Base-by-base conservation (phyloP, 306 rosid genomes). In the Arachis hypogaea region DNA sequence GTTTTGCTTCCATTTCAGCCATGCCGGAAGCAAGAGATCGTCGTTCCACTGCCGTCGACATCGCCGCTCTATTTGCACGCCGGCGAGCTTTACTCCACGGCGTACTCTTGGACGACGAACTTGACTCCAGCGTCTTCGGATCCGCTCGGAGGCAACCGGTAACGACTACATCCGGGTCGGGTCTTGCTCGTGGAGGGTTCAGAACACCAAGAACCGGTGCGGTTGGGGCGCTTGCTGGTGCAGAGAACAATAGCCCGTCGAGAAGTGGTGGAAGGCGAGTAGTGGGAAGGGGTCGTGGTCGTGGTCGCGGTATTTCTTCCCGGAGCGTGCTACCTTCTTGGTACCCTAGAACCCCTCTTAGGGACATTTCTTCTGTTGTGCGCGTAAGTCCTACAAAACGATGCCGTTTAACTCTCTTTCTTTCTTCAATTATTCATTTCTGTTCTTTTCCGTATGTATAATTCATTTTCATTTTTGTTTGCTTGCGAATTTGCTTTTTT, bases 331-430 rank as follows among this genome's bases (percentile, higher is more conserved):
- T 93, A 5, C 97, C 98, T 12, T 78, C 87, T 56, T 93, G 96
- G 97, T 91, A 93, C 56, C 98, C 94, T 0, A 72, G 98, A 70
- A 85, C 92, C 16, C 97, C 96, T 43, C 87, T 93, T 7, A 86
- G 86, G 0, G 91, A 91, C 22, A 80, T 93, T 60, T 89, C 92
- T n/a, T 81, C 78, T 8, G 67, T 89, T 14, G 73, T 41, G 29
- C 69, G 90, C 81, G 98, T 93, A 85, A 65, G 42, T 49, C 16
- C 14, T 12, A 22, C 28, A 4, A 50, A 50, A 50, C 56, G 18
- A 50, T 6, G 56, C 16, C 56, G 18, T 50, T 11, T 50, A 5
- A 0, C 8, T 12, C 11, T 12, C 22, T 36, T 58, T 42, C 36
- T 5, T 3, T 59, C 10, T 30, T 5, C 38, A 33, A 33, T 33